Base-by-base conservation (phyloP, 352 stramenopile species). In the Globisporangium barbulae region DNA sequence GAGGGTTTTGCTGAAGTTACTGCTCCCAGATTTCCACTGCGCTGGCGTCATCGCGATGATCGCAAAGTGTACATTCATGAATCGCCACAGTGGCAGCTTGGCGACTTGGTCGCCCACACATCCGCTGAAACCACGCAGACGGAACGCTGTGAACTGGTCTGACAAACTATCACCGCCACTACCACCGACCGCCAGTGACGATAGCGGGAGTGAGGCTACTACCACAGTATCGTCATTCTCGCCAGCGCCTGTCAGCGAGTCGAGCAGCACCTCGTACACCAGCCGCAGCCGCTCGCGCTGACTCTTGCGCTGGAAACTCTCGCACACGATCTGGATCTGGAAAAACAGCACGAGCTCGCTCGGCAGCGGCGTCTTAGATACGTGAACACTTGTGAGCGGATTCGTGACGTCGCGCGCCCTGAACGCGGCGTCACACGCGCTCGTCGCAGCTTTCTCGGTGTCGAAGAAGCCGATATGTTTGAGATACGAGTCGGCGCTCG, bases 391-490 rank as follows among this genome's bases (percentile, higher is more conserved):
- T n/a, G 76, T 79, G 52, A 86, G 70, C 13, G 77, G 77, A 31
- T 88, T 86, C 4, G 67, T 72, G 25, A 49, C 48, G 48, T 85
- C 75, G 5, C 79, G 69, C 8, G 58, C 45, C 31, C 71, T 73
- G 17, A 81, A 25, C 5, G 79, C 77, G 21, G 65, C 68, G 2
- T 86, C 80, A 1, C 72, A 68, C 2, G 81, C 77, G 17, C 61
- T 59, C 17, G 70, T 72, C 0, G 78, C 82, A 0, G 67, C 64
- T 35, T 77, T 80, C 61, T 92, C 83, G 1, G 72, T 72, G 55
- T 91, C 83, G 28, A 88, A 94, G 45, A 76, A 71, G 5, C 83
- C 83, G 1, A 92, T 35, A 17, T 74, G 75, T 45, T 53, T 74
- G 39, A 86, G 59, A 28, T 77, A 45, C 9, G 88, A 68, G n/a